A percentile compares a stretch with the other conserved stretches of the same genome.
Evolutionary conservation across 768 basidiomycete genomes (phyloP).

Genomic region (Termitomyces sp.): DNA sequence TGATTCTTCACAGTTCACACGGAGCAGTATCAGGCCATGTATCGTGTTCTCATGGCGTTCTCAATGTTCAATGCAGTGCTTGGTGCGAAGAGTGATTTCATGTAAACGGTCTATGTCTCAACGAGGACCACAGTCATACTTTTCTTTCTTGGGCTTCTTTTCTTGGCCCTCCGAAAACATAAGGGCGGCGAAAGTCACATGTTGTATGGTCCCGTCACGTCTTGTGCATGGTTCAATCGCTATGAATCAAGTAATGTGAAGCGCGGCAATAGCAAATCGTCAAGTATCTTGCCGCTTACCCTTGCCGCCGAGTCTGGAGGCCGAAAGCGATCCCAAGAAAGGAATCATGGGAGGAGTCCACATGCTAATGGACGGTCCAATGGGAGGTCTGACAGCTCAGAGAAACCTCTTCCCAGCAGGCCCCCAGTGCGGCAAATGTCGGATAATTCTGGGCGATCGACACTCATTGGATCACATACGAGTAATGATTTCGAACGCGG

Average conservation of each 20-base stretch:
- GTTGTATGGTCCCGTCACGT: constrained; percentile 69
- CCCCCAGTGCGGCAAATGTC: constrained; percentile 25
- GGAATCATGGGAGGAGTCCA: constrained; percentile 7
- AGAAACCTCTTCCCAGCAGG: constrained; percentile 21
- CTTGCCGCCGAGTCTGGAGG: constrained; percentile 2
- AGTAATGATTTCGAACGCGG: constrained; percentile 35
- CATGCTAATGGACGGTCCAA: constrained; percentile 15
- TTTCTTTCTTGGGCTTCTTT: constrained; percentile 30
- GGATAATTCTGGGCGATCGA: constrained; percentile 26
- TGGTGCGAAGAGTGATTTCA: constrained; percentile 33
- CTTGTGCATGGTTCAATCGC: constrained; percentile 65
- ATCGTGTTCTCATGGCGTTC: constrained; percentile 76
- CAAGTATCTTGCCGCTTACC: constrained; percentile 34
- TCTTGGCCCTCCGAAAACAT: constrained; percentile 38
- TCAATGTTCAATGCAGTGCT: constrained; percentile 73
- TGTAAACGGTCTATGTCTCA: background rate
- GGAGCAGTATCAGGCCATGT: constrained; percentile 86
- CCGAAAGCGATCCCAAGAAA: constrained; percentile 10
- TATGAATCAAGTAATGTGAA: constrained; percentile 37
- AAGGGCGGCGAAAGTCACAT: constrained; percentile 46
- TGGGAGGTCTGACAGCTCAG: constrained; percentile 8
- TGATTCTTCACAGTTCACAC: constrained; percentile 56
- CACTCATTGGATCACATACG: constrained; percentile 25
- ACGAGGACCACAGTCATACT: constrained; percentile 27
- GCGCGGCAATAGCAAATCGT: constrained; percentile 29